Evolutionary conservation across 352 stramenopile genomes (phyloP).

Genomic region (Pythium folliculosum): DNA sequence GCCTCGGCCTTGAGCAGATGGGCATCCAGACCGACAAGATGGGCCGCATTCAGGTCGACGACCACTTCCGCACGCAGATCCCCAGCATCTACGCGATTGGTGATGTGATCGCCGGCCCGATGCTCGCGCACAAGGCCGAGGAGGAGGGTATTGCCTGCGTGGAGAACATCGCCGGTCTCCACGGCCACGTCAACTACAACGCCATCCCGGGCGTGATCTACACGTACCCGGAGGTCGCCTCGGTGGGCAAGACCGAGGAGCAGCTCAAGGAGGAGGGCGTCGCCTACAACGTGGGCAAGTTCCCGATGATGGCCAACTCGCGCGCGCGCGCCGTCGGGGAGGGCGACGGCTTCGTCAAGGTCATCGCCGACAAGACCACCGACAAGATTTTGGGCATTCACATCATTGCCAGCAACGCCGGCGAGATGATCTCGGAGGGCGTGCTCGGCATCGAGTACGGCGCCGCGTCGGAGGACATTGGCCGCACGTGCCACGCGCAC

Average conservation of each 20-base stretch:
- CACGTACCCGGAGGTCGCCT: conserved; percentile 96
- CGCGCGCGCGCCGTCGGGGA: conserved; percentile 94
- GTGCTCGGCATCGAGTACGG: conserved; percentile 99
- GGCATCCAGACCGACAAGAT: conserved; percentile 97
- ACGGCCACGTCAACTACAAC: conserved; percentile 99
- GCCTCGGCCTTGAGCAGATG: conserved; percentile 96
- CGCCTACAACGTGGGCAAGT: conserved; percentile 97
- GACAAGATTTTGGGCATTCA: conserved; percentile 98
- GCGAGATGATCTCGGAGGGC: conserved; percentile 99
- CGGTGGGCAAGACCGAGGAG: conserved; percentile 97
- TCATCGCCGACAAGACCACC: conserved; percentile 97
- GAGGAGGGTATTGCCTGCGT: conserved; percentile 98
- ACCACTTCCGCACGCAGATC: conserved; percentile 96
- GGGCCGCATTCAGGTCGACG: conserved; percentile 96
- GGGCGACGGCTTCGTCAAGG: conserved; percentile 97
- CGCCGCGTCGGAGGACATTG: conserved; percentile 97
- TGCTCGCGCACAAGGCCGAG: conserved; percentile 99
- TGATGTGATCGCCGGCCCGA: conserved; percentile 97
- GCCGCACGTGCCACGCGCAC: conserved; percentile 98
- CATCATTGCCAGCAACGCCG: conserved; percentile 99
- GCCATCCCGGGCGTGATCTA: conserved; percentile 99
- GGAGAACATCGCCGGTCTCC: conserved; percentile 96
- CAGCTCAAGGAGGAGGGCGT: conserved; percentile 95
- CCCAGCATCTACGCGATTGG: conserved; percentile 96
- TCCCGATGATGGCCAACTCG: conserved; percentile 98